phyloP scores from a whole-genome alignment of 2,329 filamentous ascomycete species.

The Hypomyces perniciosus region DNA sequence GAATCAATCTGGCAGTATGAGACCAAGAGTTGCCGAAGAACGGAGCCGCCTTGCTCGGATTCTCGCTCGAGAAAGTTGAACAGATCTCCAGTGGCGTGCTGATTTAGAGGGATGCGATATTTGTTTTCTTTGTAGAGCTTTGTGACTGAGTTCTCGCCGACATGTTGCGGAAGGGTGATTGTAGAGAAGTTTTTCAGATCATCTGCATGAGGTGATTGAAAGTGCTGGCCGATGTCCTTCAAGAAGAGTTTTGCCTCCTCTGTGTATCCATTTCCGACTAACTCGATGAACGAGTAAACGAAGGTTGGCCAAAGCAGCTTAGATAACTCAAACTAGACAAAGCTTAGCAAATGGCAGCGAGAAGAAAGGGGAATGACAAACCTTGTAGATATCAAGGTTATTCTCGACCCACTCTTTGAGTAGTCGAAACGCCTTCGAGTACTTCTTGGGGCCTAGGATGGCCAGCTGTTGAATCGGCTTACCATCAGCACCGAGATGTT shows the following conservation, averaged over 20 bases:
- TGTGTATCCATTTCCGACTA: slow-evolving; percentile 65
- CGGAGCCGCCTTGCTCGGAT: slow-evolving; percentile 68
- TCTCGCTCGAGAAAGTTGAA: slow-evolving; percentile 89
- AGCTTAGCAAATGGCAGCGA: neutral
- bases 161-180: slow-evolving; percentile 70
- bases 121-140: slow-evolving; percentile 80
- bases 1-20: slow-evolving; percentile 53
- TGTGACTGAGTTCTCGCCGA: slow-evolving; percentile 68
- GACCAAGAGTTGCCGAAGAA: slow-evolving; percentile 69
- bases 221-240: slow-evolving; percentile 57
- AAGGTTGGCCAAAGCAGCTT: slow-evolving; percentile 91
- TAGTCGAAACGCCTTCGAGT: slow-evolving; percentile 66
- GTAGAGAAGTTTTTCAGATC: slow-evolving; percentile 71
- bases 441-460: slow-evolving; percentile 69
- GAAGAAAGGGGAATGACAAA: slow-evolving; percentile 26
- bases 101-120: slow-evolving; percentile 85
- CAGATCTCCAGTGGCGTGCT: slow-evolving; percentile 73
- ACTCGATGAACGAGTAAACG: slow-evolving; percentile 82
- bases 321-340: slow-evolving; percentile 69
- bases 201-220: slow-evolving; percentile 72
- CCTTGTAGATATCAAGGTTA: slow-evolving; percentile 90
- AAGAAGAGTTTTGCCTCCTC: slow-evolving; percentile 72
- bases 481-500: slow-evolving; percentile 74
- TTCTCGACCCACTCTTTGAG: slow-evolving; percentile 83
- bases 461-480: slow-evolving; percentile 65